Evolutionary conservation across 2,329 filamentous ascomycete genomes (phyloP), one percentile per base, ranked within the genome.

Genomic region (Clarireedia hainanense): DNA sequence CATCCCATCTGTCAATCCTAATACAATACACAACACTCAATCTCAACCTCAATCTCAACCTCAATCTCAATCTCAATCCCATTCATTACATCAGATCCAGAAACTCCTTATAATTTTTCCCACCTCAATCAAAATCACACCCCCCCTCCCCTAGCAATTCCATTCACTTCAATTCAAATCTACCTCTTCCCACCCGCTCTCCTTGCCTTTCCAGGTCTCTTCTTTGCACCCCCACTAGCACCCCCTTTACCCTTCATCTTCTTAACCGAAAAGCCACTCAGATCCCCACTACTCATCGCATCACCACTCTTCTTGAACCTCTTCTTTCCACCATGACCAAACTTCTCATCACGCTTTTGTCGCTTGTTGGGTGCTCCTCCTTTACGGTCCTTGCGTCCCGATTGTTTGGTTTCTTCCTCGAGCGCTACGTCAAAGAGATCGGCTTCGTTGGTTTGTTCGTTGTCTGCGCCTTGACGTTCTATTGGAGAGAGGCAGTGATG

Each of bases 261-360:
- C 77, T 86, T 90, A 39, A 79, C 80, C 54, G 86, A 91, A 75
- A 95, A 97, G 1, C 81, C 83, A 60, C 83, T 83, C 64, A 95
- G 74, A 71, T 99, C 94, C 59, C 83, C 86, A 47, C 85, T 91
- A 62, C 89, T 95, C 60, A 80, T 70, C 49, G 91, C 91, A 72
- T 96, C 91, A 64, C 90, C 90, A 59, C 91, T 96, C 82, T 99
- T 99, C 56, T 80, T 74, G 70, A 91, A 85, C 55, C 87, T 80
- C 80, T 99, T 99, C 83, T 96, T 96, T 65, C 94, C 94, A 58
- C 94, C 94, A 68, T 92, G 96, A 24, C 94, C 94, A 71, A 86
- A 97, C 76, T 96, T 96, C 63, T 88, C 81, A 70, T 99, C 86
- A 77, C 95, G 96, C 84, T 95, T 96, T 70, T 88, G 82, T 58